Conservation (phyloP, 371 early-diverging fungal species). For the Haplosporangium sp. region DNA sequence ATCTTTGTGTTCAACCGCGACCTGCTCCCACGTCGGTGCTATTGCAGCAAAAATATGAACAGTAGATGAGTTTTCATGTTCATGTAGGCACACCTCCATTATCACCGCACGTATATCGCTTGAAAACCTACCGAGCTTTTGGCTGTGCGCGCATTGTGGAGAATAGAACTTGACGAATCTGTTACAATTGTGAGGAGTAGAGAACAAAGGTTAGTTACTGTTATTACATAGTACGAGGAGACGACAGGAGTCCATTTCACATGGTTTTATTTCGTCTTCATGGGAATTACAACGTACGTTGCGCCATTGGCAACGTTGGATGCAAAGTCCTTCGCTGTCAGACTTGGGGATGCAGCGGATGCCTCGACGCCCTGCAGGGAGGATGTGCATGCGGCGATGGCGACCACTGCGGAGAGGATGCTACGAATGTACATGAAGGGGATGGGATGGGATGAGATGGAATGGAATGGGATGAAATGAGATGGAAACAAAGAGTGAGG, state of each 20-base stretch:
- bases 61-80: not conserved
- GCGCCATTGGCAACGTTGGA: constrained; percentile 27
- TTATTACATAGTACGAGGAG: no score
- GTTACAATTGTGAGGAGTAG: no score
- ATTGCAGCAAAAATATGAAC: not conserved
- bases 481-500: not conserved
- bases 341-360: constrained; percentile 32
- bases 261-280: not conserved
- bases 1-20: constrained; percentile 56
- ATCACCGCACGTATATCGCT: not conserved
- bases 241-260: no score
- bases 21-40: constrained; percentile 67
- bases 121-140: constrained; percentile 44
- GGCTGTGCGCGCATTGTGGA: constrained; percentile 38
- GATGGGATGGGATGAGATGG: not conserved
- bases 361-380: constrained; percentile 20
- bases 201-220: not conserved
- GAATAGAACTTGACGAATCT: constrained; percentile 55
- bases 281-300: constrained; percentile 28
- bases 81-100: not conserved
- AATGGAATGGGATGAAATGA: not conserved
- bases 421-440: constrained; percentile 33
- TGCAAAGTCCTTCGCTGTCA: constrained; percentile 24
- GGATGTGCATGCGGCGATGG: constrained; percentile 41
- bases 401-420: constrained; percentile 43